These are phyloP conservation scores for Triangularia setosa DNA, from an alignment of 2,329 filamentous ascomycete species.

Conservation along the genomic window DNA sequence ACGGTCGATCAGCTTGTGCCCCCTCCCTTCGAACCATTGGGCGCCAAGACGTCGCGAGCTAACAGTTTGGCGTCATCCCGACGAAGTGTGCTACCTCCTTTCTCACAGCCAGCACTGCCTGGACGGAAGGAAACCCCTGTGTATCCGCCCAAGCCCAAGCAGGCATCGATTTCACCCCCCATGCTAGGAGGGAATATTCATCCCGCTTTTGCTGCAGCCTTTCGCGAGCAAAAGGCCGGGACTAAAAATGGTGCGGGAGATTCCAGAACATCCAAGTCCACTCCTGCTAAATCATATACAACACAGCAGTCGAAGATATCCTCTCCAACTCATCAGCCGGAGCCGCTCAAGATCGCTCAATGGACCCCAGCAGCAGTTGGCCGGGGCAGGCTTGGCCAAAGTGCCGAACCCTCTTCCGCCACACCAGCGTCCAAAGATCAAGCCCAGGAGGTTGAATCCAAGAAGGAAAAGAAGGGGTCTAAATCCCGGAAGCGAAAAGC, in stretches of 20 bases:
- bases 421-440: background rate
- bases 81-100: background rate
- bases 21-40: background rate
- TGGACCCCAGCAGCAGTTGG: background rate
- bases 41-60: constrained; percentile 11
- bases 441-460: background rate
- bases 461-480: constrained; percentile 7
- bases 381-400: background rate
- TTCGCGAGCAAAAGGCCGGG: background rate
- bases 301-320: background rate
- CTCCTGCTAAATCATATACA: background rate
- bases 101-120: background rate
- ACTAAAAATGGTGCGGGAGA: background rate
- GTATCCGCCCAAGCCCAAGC: background rate
- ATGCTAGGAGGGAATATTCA: constrained; percentile 1
- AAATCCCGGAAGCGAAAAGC: constrained; percentile 3
- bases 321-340: background rate
- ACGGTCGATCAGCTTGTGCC: constrained; percentile 10
- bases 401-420: background rate
- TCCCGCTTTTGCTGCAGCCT: constrained; percentile 11
- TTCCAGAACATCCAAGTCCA: background rate
- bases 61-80: constrained; percentile 13
- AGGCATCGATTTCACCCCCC: background rate
- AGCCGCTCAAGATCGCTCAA: background rate
- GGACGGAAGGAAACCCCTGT: background rate